phyloP scores from a whole-genome alignment of 1,284 basidiomycete species.

The Marasmius sp. region DNA sequence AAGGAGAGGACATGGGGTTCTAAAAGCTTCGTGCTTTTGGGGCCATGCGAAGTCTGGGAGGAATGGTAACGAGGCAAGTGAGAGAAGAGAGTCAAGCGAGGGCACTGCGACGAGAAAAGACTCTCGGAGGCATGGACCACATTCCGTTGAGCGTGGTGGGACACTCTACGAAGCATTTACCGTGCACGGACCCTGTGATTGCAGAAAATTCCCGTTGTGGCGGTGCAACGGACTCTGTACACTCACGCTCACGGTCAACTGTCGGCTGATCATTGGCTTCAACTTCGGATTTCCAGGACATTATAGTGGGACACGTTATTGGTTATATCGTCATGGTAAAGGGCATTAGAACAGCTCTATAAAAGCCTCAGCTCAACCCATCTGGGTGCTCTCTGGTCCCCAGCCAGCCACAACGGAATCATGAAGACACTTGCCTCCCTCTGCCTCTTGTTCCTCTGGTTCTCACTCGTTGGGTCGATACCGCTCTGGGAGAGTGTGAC shows the following conservation, averaged over 20 bases:
- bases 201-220: background rate
- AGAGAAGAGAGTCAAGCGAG: background rate
- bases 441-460: constrained; percentile 19
- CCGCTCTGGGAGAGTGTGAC: constrained; percentile 49
- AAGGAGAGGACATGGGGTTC: constrained; percentile 59
- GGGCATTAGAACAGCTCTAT: background rate
- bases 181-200: background rate
- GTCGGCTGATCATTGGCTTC: background rate
- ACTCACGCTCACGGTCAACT: background rate
- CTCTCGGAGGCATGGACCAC: background rate
- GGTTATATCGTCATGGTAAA: background rate
- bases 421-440: constrained; percentile 18
- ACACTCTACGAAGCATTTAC: background rate
- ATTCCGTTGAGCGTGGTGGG: background rate
- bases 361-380: background rate
- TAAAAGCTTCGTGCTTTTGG: constrained; percentile 31
- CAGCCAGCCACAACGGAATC: background rate
- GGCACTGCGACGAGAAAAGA: background rate
- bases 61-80: background rate
- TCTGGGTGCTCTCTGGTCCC: background rate
- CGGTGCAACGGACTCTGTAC: background rate
- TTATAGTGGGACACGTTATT: background rate
- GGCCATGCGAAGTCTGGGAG: background rate
- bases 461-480: constrained; percentile 29
- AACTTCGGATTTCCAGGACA: background rate